Base-by-base conservation (phyloP, 176 grass and related monocot species). In the Oryza punctata region DNA sequence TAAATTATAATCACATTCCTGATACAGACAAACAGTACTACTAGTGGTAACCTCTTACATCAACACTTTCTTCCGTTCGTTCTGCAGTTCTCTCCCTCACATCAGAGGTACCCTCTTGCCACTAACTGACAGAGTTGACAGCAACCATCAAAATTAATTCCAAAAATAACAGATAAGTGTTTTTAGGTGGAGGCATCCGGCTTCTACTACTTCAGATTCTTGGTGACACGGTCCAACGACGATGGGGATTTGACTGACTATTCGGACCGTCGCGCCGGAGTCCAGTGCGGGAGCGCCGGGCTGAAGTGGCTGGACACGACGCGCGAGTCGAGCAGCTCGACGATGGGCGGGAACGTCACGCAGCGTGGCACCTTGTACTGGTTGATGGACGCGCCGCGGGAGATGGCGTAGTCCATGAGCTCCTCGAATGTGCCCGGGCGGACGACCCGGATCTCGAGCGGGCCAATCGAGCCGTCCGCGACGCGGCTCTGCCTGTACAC, bases 371-470 rank as follows among this genome's bases (percentile, higher is more conserved):
- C 90, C 84, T 97, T 97, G 82, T 97, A 97, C 87, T 97, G 95
- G 84, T 94, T 97, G 70, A 97, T 94, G 27, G 92, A 94, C 9
- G 95, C 95, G 21, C 92, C 95, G 49, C 88, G 86, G 32, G 95
- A 91, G 77, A 97, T 97, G 81, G 92, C 92, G 77, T 97, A 93
- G 87, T 94, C 88, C 95, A 97, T 97, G 37, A 97, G 87, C 84
- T 97, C 95, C 70, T 97, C 95, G 80, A 97, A 97, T 21, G 92
- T 97, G 79, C 95, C 95, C 0, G 78, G 26, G 28, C 92, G 76
- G 29, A 97, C 95, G 10, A 94, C 92, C 12, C 95, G 86, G 79
- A 97, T 97, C 86, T 97, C 95, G 54, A 97, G 91, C 29, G 95
- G 88, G 5, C 95, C 95, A 72, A 97, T 97, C 1, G 95, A 97